Conservation (phyloP, 495 filamentous ascomycete genomes). For the Penicillium pulvis region DNA sequence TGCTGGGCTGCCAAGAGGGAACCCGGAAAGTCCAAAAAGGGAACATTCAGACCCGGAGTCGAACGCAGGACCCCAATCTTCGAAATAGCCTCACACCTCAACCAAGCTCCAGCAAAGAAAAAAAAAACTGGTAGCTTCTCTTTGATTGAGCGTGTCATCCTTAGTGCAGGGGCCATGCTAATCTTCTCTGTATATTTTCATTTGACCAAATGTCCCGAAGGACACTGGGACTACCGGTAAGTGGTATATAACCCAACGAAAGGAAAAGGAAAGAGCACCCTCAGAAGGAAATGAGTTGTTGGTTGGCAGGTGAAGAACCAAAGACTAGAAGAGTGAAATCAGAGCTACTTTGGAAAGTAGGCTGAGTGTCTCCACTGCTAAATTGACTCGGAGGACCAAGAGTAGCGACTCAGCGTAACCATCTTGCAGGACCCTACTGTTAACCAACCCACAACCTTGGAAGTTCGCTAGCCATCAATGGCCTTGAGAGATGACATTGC, state of each 20-base stretch:
- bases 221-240: conserved; percentile 31
- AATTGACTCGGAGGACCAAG: not conserved
- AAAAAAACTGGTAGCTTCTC: conserved; percentile 89
- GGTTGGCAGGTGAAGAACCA: not conserved
- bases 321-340: not conserved
- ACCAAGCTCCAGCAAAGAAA: conserved; percentile 24
- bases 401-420: not conserved
- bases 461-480: not conserved
- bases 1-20: too few species aligned
- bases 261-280: too few species aligned
- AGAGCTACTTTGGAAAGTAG: too few species aligned
- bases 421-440: not conserved
- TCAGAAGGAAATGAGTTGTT: too few species aligned
- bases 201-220: conserved; percentile 81
- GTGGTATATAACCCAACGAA: not conserved
- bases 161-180: conserved; percentile 99
- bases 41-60: not conserved
- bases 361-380: not conserved
- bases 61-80: not conserved
- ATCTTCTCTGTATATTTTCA: conserved; percentile 90
- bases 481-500: not conserved
- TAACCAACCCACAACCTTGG: not conserved
- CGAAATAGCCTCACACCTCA: conserved; percentile 16
- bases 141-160: conserved; percentile 99
- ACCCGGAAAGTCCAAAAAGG: not conserved